These are phyloP conservation scores for Ophiocytium majus DNA, from an alignment of 352 stramenopile genomes.

Conservation along the genomic window DNA sequence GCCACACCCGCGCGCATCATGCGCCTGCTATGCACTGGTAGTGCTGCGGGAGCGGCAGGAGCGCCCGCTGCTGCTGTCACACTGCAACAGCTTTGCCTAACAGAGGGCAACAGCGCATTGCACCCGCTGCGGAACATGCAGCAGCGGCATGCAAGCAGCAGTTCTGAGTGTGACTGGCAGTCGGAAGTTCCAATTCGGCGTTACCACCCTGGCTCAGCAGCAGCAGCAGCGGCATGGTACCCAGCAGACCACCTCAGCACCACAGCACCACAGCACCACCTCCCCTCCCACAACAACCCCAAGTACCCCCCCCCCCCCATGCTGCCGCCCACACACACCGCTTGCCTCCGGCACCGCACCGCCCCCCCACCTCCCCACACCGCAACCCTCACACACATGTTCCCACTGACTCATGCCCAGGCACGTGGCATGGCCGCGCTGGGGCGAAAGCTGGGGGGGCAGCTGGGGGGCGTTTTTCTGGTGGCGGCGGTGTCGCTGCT, in stretches of 20 bases:
- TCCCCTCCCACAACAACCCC: background rate
- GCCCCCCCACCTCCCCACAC: background rate
- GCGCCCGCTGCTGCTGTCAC: background rate
- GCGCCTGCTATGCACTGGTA: no score
- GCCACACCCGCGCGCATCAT: no score
- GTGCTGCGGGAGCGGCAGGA: background rate
- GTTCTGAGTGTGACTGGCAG: no score
- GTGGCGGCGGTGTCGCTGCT: constrained; percentile 17
- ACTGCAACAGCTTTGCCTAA: no score
- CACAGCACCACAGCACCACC: background rate
- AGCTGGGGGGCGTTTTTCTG: background rate
- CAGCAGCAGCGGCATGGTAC: no score
- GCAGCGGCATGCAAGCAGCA: no score
- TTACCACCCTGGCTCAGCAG: background rate
- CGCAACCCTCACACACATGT: background rate
- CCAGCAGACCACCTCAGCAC: background rate
- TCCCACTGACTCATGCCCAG: background rate
- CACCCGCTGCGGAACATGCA: no score
- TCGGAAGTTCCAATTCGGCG: no score
- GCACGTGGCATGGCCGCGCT: background rate
- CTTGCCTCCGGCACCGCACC: no score
- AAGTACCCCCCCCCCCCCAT: no score
- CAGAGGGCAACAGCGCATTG: no score
- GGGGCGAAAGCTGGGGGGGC: background rate
- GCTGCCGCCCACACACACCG: no score